Base-by-base conservation (phyloP, 2,329 filamentous ascomycete genomes). In the Trichoderma breve region DNA sequence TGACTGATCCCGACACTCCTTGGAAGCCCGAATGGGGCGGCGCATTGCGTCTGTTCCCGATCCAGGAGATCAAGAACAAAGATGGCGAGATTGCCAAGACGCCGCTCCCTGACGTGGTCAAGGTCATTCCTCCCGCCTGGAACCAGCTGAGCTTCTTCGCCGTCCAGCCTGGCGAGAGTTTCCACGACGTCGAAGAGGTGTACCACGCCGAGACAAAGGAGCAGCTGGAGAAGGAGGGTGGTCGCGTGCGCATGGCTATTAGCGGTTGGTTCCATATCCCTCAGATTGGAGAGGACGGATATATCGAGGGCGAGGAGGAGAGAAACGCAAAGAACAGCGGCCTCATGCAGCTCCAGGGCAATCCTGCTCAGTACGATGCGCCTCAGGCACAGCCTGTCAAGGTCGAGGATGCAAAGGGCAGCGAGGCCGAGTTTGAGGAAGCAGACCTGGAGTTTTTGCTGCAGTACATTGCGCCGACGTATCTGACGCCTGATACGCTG, bases 211-310 rank as follows among this genome's bases (percentile, higher is more conserved):
- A 83, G 74, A 86, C 80, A 73, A 85, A 84, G 79, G 87, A 84
- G 77, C 88, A 89, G 82, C 87, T 90, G 70, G 87, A 86, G 79
- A 89, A 86, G 81, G 88, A 95, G 72, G 91, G 92, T 21, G 92
- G 91, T 1, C 89, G 93, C 62, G 90, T 98, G 63, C 91, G 96
- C 76, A 98, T 99, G 95, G 96, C 96, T 65, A 97, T 99, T 79
- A 97, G 94, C 79, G 96, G 96, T 67, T 99, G 96, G 96, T 99
- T 97, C 81, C 96, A 99, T 82, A 98, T 99, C 74, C 96, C 96
- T 0, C 96, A 99, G 82, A 84, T 93, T 76, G 95, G 95, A 71
- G 96, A 99, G 81, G 94, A 97, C 30, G 96, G 96, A 57, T 99
- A 92, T 77, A 90, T 97, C 76, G 86, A 92, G 79, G 96, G 95